Evolutionary conservation across 2,329 filamentous ascomycete genomes (phyloP).

Genomic region (Xylariales sp.): DNA sequence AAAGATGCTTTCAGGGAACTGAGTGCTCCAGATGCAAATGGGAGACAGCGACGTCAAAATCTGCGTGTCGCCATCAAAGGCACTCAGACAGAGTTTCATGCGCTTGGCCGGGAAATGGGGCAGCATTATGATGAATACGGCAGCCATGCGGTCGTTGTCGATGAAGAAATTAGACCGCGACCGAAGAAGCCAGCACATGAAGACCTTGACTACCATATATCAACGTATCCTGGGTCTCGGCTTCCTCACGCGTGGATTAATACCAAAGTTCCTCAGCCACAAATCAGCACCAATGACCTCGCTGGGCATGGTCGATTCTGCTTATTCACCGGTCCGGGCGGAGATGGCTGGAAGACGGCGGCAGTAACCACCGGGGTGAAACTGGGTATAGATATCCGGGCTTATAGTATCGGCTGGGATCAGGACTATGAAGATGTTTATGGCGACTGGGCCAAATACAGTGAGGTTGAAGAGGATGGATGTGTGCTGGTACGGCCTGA

Average conservation of each 20-base stretch:
- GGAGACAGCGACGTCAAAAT: slow-evolving; percentile 27
- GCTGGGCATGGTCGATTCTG: slow-evolving; percentile 50
- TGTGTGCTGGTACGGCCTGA: slow-evolving; percentile 1
- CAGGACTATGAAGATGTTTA: slow-evolving; percentile 61
- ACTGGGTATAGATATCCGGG: slow-evolving; percentile 41
- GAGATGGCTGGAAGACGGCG: slow-evolving; percentile 48
- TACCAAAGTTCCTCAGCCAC: slow-evolving; percentile 34
- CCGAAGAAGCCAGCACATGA: background rate
- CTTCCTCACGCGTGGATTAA: slow-evolving; percentile 63
- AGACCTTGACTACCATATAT: slow-evolving; percentile 20
- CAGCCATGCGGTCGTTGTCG: background rate
- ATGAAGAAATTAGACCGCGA: background rate
- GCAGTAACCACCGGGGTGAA: slow-evolving; percentile 30
- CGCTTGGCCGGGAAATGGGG: slow-evolving; percentile 21
- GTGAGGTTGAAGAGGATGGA: slow-evolving; percentile 1
- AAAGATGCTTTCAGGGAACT: slow-evolving; percentile 34
- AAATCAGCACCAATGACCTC: slow-evolving; percentile 55
- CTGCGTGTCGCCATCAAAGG: slow-evolving; percentile 31
- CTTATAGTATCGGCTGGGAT: slow-evolving; percentile 49
- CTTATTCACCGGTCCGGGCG: slow-evolving; percentile 51
- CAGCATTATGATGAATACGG: background rate
- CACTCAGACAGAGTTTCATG: slow-evolving; percentile 41
- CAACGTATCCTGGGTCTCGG: slow-evolving; percentile 54
- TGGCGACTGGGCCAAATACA: slow-evolving; percentile 46
- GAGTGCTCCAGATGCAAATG: slow-evolving; percentile 25